phyloP scores from a whole-genome alignment of 805 yeast species.

The Isabelozyma pseudorhagii region DNA sequence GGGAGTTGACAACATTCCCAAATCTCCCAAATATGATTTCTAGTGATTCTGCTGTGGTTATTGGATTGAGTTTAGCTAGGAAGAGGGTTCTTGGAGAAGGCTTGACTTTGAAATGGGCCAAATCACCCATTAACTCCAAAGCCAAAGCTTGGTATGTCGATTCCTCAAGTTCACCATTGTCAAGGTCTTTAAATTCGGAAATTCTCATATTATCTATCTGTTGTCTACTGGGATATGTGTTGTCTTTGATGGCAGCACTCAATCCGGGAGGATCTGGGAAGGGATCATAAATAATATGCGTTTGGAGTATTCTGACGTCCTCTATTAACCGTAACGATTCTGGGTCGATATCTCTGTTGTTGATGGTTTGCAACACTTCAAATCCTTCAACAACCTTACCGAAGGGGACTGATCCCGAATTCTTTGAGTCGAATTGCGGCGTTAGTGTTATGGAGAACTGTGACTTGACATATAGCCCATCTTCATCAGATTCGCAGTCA shows the following conservation, averaged over 20 bases:
- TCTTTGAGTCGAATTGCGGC: not conserved
- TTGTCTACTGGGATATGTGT: not conserved
- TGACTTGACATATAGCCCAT: conserved; percentile 5
- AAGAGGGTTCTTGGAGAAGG: conserved; percentile 64
- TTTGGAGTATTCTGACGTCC: conserved; percentile 47
- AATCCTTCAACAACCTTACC: conserved; percentile 55
- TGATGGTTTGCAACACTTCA: conserved; percentile 43
- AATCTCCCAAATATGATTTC: conserved; percentile 57
- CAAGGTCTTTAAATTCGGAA: conserved; percentile 11
- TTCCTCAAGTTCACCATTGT: conserved; percentile 13
- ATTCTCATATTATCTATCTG: conserved; percentile 6
- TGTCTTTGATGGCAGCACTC: not conserved
- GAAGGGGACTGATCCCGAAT: conserved; percentile 26
- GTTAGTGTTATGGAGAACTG: conserved; percentile 10
- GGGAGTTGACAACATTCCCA: conserved; percentile 52
- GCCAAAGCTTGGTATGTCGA: conserved; percentile 57
- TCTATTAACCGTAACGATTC: conserved; percentile 6
- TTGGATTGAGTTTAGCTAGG: conserved; percentile 60
- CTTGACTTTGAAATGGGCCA: conserved; percentile 53
- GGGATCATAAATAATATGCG: conserved; percentile 54
- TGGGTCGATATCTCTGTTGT: conserved; percentile 33
- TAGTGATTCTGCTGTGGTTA: conserved; percentile 58
- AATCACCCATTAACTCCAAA: conserved; percentile 60
- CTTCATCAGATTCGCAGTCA: conserved; percentile 1
- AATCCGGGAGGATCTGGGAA: conserved; percentile 33